Evolutionary conservation across 192 early-diverging fungal genomes (phyloP), one percentile per base, ranked within the genome.

Genomic region (Backusella tarrabulga): DNA sequence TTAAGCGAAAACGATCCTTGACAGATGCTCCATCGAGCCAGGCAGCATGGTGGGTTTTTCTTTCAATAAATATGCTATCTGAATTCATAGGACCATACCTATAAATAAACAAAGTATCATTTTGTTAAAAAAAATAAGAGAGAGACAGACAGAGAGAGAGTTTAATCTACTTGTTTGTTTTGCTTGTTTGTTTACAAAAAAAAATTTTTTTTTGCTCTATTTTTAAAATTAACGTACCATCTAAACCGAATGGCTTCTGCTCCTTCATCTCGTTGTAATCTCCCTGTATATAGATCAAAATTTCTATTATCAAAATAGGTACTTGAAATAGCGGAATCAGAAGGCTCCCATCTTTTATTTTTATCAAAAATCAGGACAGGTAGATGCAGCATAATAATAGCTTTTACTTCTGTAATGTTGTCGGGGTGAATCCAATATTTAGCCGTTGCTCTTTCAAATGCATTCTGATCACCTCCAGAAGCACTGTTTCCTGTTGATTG

Each of bases 391-490:
- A 98, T 88, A 38, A 98, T 95, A 73, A 91, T 91, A 63, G 93
- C 92, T 82, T 98, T 97, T 79, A 98, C 94, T 82, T 97, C 96
- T 80, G 94, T 95, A 46, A 98, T 92, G 81, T 98, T 96, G 81
- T 97, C 95, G 1, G 93, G 94, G 81, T 97, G 97, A 17, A 99
- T 95, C 97, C 97, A 99, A 85, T 96, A 98, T 84, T 97, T 97
- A 73, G 89, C 91, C 14, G 96, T 95, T 70, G 91, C 89, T 68
- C 96, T 87, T 38, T 96, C 93, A 85, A 96, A 92, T n/a, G 80
- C 84, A 15, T 80, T 81, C 52, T 84, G 77, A 63, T 80, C 79
- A 17, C 79, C 78, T 11, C 80, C 80, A 2, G 73, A 54, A 5
- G 76, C 77, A 75, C 75, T 72, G 34, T 78, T 79, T 74, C 76